Evolutionary conservation across 2,329 filamentous ascomycete species (phyloP), one percentile per base, ranked within the genome.

Genomic region (Coleophoma crateriformis): DNA sequence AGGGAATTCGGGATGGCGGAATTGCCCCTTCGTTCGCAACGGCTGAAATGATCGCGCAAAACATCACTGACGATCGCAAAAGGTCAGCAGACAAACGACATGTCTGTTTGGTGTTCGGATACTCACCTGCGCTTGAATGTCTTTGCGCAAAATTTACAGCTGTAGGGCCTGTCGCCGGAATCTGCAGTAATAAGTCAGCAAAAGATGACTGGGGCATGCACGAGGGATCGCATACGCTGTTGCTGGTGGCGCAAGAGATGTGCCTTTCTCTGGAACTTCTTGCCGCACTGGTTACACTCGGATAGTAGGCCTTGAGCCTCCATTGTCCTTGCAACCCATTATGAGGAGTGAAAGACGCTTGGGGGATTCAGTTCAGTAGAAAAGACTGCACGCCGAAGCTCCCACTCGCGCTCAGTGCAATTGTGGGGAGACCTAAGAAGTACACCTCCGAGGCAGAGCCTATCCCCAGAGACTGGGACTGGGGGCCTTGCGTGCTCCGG

Each of bases 1-100:
- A 64, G 47, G 1, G 61, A 62, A 47, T 54, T 60, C 6, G 63
- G 63, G 20, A 65, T 65, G 10, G 61, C 57, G 14, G 57, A 58
- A 14, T 48, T 50, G 15, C 62, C 62, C 4, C 63, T 51, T 7
- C 54, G 55, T 33, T 64, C 62, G 50, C 63, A 65, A 34, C 62
- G 59, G 52, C 57, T 59, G 55, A 64, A 65, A 55, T 65, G 63
- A 44, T 64, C 63, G 46, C 63, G 54, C 19, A 65, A 54, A 17
- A 65, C 63, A 61, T 65, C 63, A 35, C 63, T 65, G 17, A 64
- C 60, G 60, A 27, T 65, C 63, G 38, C 63, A 64, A 35, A 35
- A 17, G 13, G 13, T 2, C 33, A 2, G 20, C 3, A 19, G 35
- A 13, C 7, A 43, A 52, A 40, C 57, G 50, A 33, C 13, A 22